Percentiles rank a stretch among this genome's conserved stretches.
These are phyloP conservation scores for Inga laurina DNA, from an alignment of 306 rosid species.

Conservation along the genomic window DNA sequence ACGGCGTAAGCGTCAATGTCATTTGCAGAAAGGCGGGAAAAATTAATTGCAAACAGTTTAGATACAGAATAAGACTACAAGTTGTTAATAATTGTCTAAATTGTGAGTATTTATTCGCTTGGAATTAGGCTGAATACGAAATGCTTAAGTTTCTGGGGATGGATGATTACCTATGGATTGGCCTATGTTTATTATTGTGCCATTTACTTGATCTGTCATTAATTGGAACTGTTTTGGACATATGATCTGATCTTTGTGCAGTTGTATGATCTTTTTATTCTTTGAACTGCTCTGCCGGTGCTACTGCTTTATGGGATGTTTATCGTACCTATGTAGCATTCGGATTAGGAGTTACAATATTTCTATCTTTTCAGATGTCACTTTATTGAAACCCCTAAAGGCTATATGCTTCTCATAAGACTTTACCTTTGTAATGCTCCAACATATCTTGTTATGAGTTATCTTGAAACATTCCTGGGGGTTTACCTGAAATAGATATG, in stretches of 20 bases:
- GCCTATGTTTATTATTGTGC: background rate
- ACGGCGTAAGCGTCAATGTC: background rate
- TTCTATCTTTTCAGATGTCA: background rate
- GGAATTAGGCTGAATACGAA: background rate
- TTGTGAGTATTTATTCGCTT: background rate
- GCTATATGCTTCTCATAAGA: background rate
- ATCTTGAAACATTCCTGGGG: background rate
- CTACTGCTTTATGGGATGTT: background rate
- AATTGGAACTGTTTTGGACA: background rate
- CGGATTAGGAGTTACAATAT: background rate
- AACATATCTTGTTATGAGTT: background rate
- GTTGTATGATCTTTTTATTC: background rate
- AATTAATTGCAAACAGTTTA: background rate
- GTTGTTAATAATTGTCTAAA: background rate
- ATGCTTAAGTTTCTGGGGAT: background rate
- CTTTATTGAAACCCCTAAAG: background rate
- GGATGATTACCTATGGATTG: background rate
- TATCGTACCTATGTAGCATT: background rate
- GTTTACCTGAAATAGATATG: background rate
- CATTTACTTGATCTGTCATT: background rate
- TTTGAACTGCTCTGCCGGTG: background rate
- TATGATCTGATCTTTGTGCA: background rate
- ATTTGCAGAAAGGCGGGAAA: background rate
- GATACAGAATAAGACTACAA: constrained; percentile 2
- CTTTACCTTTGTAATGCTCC: background rate